Evolutionary conservation across 768 basidiomycete genomes (phyloP).

Genomic region (Panaeolus papilionaceus): DNA sequence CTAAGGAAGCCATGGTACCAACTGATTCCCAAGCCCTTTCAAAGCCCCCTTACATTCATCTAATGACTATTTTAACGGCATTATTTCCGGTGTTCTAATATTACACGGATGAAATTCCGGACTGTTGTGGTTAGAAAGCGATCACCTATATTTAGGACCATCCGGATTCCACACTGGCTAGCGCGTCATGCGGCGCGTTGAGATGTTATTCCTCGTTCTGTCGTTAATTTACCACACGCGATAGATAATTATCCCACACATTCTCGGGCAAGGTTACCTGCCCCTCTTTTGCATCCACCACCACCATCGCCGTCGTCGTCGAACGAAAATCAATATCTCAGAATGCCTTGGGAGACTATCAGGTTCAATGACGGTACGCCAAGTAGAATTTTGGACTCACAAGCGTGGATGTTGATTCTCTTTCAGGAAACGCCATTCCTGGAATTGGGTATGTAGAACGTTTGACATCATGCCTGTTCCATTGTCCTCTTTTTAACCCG

Average conservation of each 20-base stretch:
- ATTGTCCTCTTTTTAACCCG: neutral
- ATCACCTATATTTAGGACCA: slow-evolving; percentile 8
- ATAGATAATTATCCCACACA: slow-evolving; percentile 8
- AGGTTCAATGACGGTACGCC: slow-evolving; percentile 63
- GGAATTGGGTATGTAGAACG: slow-evolving; percentile 46
- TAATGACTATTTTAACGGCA: neutral
- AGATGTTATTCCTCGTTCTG: neutral
- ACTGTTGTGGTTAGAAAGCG: neutral
- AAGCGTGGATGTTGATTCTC: neutral
- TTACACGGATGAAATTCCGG: slow-evolving; percentile 1
- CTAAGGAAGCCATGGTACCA: too few species aligned
- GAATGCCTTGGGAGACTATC: slow-evolving; percentile 68
- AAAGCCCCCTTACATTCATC: neutral
- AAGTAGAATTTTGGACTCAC: slow-evolving; percentile 1
- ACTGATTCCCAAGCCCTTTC: neutral
- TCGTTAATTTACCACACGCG: slow-evolving; percentile 4
- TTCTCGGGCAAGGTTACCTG: neutral
- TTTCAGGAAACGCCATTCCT: slow-evolving; percentile 52
- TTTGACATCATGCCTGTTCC: neutral
- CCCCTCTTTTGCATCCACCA: neutral
- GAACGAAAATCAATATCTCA: slow-evolving; percentile 15
- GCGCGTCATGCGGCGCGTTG: neutral
- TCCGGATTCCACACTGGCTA: neutral
- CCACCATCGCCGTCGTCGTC: neutral
- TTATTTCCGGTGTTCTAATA: neutral